A percentile compares a stretch with the other conserved stretches of the same genome.
Evolutionary conservation across 352 stramenopile genomes (phyloP).

Genomic region (Phytophthora cactorum): DNA sequence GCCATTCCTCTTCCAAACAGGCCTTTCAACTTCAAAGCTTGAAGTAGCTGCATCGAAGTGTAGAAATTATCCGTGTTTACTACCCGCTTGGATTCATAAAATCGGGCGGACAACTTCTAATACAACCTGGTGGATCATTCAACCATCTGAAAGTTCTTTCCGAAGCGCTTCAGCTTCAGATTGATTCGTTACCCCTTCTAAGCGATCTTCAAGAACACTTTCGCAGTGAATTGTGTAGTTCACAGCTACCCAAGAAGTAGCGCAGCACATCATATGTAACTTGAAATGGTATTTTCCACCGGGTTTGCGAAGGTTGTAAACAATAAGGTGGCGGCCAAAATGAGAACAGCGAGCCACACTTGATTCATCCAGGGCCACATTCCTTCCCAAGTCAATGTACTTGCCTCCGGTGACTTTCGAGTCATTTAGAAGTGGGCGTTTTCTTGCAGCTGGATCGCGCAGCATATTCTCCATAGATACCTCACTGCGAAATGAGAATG

Average conservation of each 20-base stretch:
- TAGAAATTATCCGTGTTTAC: not conserved
- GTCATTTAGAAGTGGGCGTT: conserved; percentile 37
- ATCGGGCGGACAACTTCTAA: not conserved
- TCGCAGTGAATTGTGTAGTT: not conserved
- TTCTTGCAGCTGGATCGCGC: not conserved
- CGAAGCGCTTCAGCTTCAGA: not conserved
- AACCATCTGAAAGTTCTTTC: not conserved
- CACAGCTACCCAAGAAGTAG: not conserved
- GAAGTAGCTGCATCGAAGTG: not conserved
- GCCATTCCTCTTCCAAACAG: not conserved
- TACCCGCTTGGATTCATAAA: not conserved
- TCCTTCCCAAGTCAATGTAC: not conserved
- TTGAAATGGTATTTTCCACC: not conserved
- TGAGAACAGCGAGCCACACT: not conserved
- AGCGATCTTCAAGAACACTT: not conserved
- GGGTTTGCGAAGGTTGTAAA: not conserved
- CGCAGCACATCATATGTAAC: not conserved
- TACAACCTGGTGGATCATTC: not conserved
- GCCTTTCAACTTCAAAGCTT: not conserved
- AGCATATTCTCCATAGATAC: not conserved
- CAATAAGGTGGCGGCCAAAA: not conserved
- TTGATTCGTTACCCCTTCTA: not conserved
- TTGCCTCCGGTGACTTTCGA: conserved; percentile 19
- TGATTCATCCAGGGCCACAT: not conserved
- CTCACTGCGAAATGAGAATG: not conserved